Base-by-base conservation (phyloP, 2,329 filamentous ascomycete species). In the Truncatella angustata region DNA sequence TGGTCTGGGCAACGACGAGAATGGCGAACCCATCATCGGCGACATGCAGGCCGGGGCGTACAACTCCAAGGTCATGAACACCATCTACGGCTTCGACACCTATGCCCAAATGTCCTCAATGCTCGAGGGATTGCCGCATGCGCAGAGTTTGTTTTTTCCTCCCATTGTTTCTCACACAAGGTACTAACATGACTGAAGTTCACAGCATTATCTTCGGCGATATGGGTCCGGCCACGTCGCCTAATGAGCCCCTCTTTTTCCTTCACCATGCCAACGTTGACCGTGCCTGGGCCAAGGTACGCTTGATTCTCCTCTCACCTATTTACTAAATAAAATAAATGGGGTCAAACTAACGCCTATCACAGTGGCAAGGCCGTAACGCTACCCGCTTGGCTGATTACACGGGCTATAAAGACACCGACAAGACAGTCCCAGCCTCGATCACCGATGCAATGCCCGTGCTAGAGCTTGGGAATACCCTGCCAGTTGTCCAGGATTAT, bases 391-490 rank as follows among this genome's bases (percentile, higher is more conserved):
- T 46, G 26, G 43, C 43, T 46, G 43, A 46, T 14, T 46, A 46
- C 20, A 46, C 43, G 9, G 43, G 43, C n/a, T 46, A 32, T 3
- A 9, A 32, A 4, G 30, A 46, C 11, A n/a, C 10, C 0, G 43
- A 35, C 18, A 18, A 46, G 11, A 46, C 24, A 9, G 34, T 34
- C 28, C 10, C 43, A 28, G 43, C 43, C 18, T 46, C 43, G n/a
- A 6, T 46, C 26, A 59, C 59, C 42, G 69, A 70, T 50, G 54
- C 69, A 54, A 70, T 66, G 5, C 55, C 70, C 18, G 57, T 67
- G 28, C 56, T 53, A 23, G 46, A n/a, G 18, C 55, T 61, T 52
- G 47, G 54, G 34, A 7, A 16, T 52, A 30, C 53, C 40, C 34
- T 28, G 28, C 18, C 53, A 14, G 50, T 54, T 2, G 54, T 61